Conservation (phyloP, 768 basidiomycete genomes). For the Suillus clintonianus region DNA sequence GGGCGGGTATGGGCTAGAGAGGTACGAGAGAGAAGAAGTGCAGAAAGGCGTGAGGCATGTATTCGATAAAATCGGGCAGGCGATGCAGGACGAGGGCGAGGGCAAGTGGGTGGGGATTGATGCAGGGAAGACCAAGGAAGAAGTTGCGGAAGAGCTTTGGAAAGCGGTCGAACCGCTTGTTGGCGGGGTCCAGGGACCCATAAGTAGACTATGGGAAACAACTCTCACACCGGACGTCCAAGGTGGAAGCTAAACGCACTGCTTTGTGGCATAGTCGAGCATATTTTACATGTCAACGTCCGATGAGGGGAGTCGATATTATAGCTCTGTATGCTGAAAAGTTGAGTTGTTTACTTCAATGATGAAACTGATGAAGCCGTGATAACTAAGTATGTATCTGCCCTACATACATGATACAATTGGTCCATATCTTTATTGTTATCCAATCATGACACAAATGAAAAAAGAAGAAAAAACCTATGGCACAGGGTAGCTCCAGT, state of each 20-base stretch:
- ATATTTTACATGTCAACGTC: not conserved
- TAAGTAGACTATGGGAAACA: conserved; percentile 54
- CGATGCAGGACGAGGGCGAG: conserved; percentile 39
- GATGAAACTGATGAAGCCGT: not conserved
- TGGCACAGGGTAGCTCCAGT: conserved; percentile 2
- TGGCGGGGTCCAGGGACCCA: conserved; percentile 37
- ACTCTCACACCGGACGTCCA: not conserved
- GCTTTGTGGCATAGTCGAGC: not conserved
- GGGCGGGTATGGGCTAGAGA: conserved; percentile 83
- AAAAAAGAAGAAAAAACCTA: conserved; percentile 9
- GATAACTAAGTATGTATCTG: conserved; percentile 1
- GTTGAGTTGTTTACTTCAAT: not conserved
- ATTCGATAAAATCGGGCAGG: conserved; percentile 58
- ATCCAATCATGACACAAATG: conserved; percentile 1
- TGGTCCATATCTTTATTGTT: conserved; percentile 4
- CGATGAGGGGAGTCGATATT: not conserved
- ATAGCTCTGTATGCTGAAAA: not conserved
- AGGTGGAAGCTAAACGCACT: not conserved
- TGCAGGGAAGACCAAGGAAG: conserved; percentile 52
- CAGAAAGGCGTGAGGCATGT: conserved; percentile 63
- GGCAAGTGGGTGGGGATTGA: conserved; percentile 58
- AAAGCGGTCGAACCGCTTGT: conserved; percentile 43
- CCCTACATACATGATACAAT: conserved; percentile 3
- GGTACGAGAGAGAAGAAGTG: conserved; percentile 82
- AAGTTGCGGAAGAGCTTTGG: conserved; percentile 61